Base-by-base conservation (phyloP, 2,329 filamentous ascomycete genomes). In the Cladophialophora immunda region DNA sequence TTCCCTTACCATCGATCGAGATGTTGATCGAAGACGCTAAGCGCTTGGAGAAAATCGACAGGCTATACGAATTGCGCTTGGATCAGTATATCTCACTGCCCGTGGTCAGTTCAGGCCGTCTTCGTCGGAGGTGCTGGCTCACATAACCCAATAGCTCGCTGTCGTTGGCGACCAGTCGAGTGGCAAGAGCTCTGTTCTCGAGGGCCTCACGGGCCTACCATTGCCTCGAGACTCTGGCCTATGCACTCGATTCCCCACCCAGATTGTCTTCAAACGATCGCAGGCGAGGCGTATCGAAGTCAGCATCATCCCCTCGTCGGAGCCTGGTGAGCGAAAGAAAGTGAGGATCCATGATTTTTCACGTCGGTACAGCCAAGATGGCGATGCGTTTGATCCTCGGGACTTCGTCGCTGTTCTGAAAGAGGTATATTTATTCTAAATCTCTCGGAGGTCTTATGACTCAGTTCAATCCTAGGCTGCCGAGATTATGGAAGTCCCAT, bases 211-310 rank as follows among this genome's bases (percentile, higher is more conserved):
- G 2, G 70, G 73, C 1, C 65, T 81, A 0, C 76, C 76, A 1
- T 81, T 82, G 63, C 81, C 81, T 32, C 76, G 76, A 3, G 74
- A 76, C 27, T 73, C 71, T 38, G 77, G 76, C 0, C 70, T 81
- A 3, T 83, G 81, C 55, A 83, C 81, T 1, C 71, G 79, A 2
- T 83, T 81, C 70, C 80, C 82, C 0, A 84, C 82, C 0, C 78
- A 84, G 65, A 84, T 85, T 53, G 80, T 77, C 13, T 78, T 82
- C 29, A 79, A 79, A 0, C 76, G 79, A 38, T 69, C 72, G 17
- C 34, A 9, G 9, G 32, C 67, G 2, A 65, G 50, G 58, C 69
- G 4, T 0, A 76, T 80, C 45, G 72, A 68, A 1, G 76, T 78
- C 1, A 78, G 74, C 0, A 80, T 83, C 19, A 80, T 78, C 4